These are phyloP conservation scores for Ogataea pignaliae DNA, from an alignment of 805 yeast genomes.

Conservation along the genomic window DNA sequence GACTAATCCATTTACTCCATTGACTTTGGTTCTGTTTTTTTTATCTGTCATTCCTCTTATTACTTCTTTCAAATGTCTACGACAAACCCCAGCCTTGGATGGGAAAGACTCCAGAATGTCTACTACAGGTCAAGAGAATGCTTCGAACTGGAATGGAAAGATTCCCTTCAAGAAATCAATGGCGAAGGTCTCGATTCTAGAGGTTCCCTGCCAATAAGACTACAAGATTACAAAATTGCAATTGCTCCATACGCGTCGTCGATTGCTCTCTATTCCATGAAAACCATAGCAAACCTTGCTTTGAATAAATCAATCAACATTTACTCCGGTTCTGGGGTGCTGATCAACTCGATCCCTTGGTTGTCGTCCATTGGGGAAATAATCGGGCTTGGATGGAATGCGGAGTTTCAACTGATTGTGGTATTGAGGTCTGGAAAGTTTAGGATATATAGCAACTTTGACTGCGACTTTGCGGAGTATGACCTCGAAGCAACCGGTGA, in stretches of 20 bases:
- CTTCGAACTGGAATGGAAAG: constrained; percentile 47
- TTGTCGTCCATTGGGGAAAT: constrained; percentile 49
- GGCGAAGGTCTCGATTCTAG: background rate
- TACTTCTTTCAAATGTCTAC: constrained; percentile 15
- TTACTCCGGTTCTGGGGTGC: constrained; percentile 32
- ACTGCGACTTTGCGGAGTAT: constrained; percentile 61
- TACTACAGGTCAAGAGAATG: constrained; percentile 62
- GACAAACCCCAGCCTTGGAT: constrained; percentile 35
- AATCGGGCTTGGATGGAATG: constrained; percentile 48
- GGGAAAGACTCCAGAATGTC: constrained; percentile 76
- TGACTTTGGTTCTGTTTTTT: background rate
- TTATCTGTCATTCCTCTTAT: background rate
- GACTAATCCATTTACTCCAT: too few species aligned
- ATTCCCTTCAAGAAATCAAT: background rate
- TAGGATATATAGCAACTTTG: constrained; percentile 60
- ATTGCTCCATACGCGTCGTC: constrained; percentile 52
- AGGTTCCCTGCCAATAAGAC: constrained; percentile 17
- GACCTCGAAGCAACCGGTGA: constrained; percentile 32
- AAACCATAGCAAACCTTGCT: constrained; percentile 2
- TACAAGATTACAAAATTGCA: constrained; percentile 41
- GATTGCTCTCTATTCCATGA: constrained; percentile 43
- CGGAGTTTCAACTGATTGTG: constrained; percentile 50
- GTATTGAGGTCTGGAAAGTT: constrained; percentile 48
- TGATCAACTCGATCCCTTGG: constrained; percentile 33
- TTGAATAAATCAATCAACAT: constrained; percentile 22